phyloP scores from a whole-genome alignment of 768 basidiomycete species.

The Hortiboletus campestris region DNA sequence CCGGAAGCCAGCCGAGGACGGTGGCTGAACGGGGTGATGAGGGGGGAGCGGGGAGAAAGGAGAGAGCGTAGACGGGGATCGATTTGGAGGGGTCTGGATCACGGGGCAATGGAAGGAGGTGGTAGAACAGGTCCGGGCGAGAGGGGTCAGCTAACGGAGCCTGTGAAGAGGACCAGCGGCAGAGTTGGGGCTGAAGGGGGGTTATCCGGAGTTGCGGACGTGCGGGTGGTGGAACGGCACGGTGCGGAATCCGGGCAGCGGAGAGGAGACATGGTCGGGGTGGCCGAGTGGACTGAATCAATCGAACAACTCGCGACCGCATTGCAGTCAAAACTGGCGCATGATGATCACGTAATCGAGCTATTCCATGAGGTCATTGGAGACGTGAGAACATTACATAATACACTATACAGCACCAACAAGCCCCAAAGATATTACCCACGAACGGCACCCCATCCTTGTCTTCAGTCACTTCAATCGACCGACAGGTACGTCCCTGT shows the following conservation, averaged over 20 bases:
- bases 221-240: background rate
- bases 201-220: conserved; percentile 9
- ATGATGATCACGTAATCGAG: background rate
- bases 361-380: conserved; percentile 5
- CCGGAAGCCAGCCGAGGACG: conserved; percentile 72
- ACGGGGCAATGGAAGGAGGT: conserved; percentile 53
- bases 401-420: conserved; percentile 36
- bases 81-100: conserved; percentile 38
- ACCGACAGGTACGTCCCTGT: conserved; percentile 24
- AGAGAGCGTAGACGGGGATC: conserved; percentile 59
- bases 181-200: background rate
- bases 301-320: conserved; percentile 8
- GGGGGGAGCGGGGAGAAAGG: conserved; percentile 54
- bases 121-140: conserved; percentile 70
- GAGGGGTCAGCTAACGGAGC: conserved; percentile 47
- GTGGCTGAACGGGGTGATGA: conserved; percentile 44
- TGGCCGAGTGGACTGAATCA: background rate
- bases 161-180: conserved; percentile 18
- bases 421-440: conserved; percentile 28
- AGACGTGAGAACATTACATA: conserved; percentile 24
- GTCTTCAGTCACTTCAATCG: conserved; percentile 32
- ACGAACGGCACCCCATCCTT: conserved; percentile 6
- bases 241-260: background rate
- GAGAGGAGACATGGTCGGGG: background rate
- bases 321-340: conserved; percentile 3